Evolutionary conservation across 2,329 filamentous ascomycete species (phyloP).

Genomic region (Fusarium tanahbumbuense): DNA sequence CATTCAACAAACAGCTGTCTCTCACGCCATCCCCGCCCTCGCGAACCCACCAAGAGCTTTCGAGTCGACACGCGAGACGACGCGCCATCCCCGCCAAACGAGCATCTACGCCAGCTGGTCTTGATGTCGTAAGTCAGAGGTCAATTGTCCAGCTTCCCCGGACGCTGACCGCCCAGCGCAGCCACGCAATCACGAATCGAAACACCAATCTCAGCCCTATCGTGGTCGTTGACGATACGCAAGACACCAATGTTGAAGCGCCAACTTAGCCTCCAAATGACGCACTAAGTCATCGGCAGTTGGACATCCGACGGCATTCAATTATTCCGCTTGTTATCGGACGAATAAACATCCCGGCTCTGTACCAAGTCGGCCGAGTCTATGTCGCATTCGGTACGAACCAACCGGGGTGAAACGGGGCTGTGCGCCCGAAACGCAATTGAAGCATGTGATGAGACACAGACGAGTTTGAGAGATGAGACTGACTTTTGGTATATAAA

Average conservation of each 20-base stretch:
- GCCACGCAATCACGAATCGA: not conserved
- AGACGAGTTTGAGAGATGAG: not conserved
- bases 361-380: not conserved
- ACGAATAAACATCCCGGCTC: conserved; percentile 4
- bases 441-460: conserved; percentile 29
- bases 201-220: not conserved
- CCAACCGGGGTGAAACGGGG: not conserved
- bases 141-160: too few relatives aligned
- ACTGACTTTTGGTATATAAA: conserved; percentile 7
- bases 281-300: conserved; percentile 4
- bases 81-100: too few relatives aligned
- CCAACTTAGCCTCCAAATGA: conserved; percentile 6
- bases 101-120: too few relatives aligned
- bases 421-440: conserved; percentile 23
- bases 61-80: too few relatives aligned
- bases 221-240: not conserved
- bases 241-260: not conserved
- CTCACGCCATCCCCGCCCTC: too few relatives aligned
- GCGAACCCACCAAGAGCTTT: too few relatives aligned
- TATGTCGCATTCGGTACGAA: conserved; percentile 3
- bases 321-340: conserved; percentile 8
- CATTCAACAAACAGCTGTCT: too few relatives aligned
- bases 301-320: conserved; percentile 16
- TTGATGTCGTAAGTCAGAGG: too few relatives aligned
- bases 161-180: too few relatives aligned